A percentile compares a stretch with the other conserved stretches of the same genome.
Evolutionary conservation across 1,284 basidiomycete genomes (phyloP).

Genomic region (Ceratobasidium sp.): DNA sequence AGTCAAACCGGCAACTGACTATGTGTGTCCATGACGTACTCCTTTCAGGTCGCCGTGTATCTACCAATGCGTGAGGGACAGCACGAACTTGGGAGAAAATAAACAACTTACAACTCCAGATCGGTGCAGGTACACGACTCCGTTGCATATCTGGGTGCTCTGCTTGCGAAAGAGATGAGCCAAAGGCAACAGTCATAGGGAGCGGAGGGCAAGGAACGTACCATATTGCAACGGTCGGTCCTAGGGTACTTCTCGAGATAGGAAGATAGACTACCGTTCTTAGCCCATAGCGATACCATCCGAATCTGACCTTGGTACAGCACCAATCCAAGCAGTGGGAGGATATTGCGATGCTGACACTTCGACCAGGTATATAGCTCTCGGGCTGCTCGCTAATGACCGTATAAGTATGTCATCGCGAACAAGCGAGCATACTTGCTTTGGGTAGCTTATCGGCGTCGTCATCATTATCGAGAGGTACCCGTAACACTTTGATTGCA

Average conservation of each 20-base stretch:
- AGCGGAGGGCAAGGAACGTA: not conserved
- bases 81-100: not conserved
- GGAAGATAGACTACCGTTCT: not conserved
- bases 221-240: slow-evolving; percentile 2
- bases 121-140: not conserved
- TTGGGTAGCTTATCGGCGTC: not conserved
- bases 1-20: not conserved
- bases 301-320: not conserved
- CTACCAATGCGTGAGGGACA: not conserved
- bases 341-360: slow-evolving; percentile 14
- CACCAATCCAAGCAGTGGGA: slow-evolving; percentile 17
- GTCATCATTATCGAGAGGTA: not conserved
- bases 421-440: not conserved
- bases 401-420: not conserved
- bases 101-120: not conserved
- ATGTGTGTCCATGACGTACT: not conserved
- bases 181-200: not conserved
- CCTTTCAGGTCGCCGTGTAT: slow-evolving; percentile 13
- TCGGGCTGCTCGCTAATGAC: not conserved
- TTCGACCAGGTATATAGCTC: slow-evolving; percentile 27
- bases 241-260: not conserved
- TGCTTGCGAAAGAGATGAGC: not conserved
- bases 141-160: slow-evolving; percentile 3
- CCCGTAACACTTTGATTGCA: slow-evolving; percentile 24
- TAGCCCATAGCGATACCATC: slow-evolving; percentile 25